Base-by-base conservation (phyloP, 176 grass and related monocot species). In the Oryza longistaminata region DNA sequence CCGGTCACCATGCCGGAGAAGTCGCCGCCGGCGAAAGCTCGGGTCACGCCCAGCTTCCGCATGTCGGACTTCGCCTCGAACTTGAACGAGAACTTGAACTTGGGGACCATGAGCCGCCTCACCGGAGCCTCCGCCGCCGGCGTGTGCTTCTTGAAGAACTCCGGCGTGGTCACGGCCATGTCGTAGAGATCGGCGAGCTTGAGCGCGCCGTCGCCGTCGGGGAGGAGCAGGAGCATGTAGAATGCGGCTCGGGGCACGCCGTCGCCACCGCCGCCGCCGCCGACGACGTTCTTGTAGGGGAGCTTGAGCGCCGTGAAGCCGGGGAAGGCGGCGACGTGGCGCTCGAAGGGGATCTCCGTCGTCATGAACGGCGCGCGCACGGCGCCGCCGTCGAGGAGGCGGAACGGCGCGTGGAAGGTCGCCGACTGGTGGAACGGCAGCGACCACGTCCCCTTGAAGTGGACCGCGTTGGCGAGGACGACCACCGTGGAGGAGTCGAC, bases 1-100 rank as follows among this genome's bases (percentile, higher is more conserved):
- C 82, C 49, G 6, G 77, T 7, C 71, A 89, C 50, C 71, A 81
- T 89, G 64, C 64, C 71, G 17, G 77, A 85, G 83, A 89, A 81
- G 71, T 89, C 88, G 3, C 72, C 83, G 12, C 78, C 52, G 12
- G 0, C 2, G 7, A 89, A 89, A 14, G 88, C 88, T 16, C 64
- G 64, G 4, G 11, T 8, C 27, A 89, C 77, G 0, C 88, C 88
- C 1, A 81, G 40, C n/a, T 53, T 70, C 8, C 1, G 0, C 14
- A 89, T 76, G 4, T 85, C 82, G 0, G 1, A 1, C 12, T 44
- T 45, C 34, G 75, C 87, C 81, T 89, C 82, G 22, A 89, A 81
- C 77, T 89, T 26, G 76, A 80, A 89, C 37, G 82, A 70, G 77
- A 89, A 89, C 76, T 64, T 89, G 88, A 85, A 85, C 49, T 62